Base-by-base conservation (phyloP, 1,139 yeast genomes). In the Sugiyamaella japonica region DNA sequence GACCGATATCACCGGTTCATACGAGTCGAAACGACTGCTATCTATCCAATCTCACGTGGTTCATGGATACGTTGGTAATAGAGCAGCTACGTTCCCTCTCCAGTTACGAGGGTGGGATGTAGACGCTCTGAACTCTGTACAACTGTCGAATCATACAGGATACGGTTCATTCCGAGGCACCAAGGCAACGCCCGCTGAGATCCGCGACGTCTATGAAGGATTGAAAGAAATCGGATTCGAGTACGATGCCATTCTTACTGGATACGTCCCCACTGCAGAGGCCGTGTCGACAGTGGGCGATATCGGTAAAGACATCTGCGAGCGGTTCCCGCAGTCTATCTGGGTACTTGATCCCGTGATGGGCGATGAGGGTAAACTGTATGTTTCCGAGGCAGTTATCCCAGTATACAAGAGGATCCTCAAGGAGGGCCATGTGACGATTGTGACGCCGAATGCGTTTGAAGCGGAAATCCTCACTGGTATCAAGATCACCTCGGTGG, bases 291-390 rank as follows among this genome's bases (percentile, higher is more conserved):
- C 77, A 0, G 78, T 84, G 1, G 79, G 78, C 44, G 68, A 73
- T 20, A 76, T 82, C 12, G 75, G 74, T 7, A 41, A 64, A 71
- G 67, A 68, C 57, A 32, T 69, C 47, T 61, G 61, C 38, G 51
- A 45, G 37, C 56, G 62, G 58, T 65, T 57, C 56, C 69, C 66
- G 4, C 56, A 62, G 23, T 47, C 63, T 5, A 63, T 74, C 48
- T 86, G 95, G 84, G 74, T 90, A 10, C 70, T 90, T 59, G 99
- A 93, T 67, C 98, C 99, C 0, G 97, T 93, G 1, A 79, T 93
- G 78, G 99, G 99, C 12, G 99, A 93, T 69, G 85, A 89, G 62
- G 96, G 96, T 1, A 79, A 78, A 56, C 69, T 91, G 28, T 93
- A 93, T 65, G 97, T 93, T 9, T 80, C 83, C 45, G 79, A 83